phyloP scores from a whole-genome alignment of 257 asterid species.

The Ballota nigra region DNA sequence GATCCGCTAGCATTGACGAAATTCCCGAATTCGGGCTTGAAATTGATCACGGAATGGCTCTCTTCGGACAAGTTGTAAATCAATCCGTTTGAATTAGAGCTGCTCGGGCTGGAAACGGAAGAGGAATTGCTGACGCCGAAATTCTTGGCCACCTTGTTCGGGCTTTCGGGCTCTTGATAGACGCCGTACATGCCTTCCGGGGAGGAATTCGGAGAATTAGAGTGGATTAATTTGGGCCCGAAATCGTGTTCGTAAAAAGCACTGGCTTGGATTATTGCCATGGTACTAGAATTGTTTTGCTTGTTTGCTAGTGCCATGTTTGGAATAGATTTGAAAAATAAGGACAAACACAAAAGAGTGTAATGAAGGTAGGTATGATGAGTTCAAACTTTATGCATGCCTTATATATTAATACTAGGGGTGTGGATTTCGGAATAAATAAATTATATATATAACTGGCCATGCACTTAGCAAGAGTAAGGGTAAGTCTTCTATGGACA shows the following conservation, averaged over 20 bases:
- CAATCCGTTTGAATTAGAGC: slow-evolving; percentile 66
- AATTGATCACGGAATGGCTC: slow-evolving; percentile 55
- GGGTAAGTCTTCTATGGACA: too few relatives aligned
- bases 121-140: slow-evolving; percentile 50
- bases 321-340: neutral
- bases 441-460: neutral
- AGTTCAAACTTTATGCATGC: slow-evolving; percentile 24
- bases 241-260: slow-evolving; percentile 53
- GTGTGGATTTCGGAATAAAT: neutral
- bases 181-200: slow-evolving; percentile 28
- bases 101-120: slow-evolving; percentile 74
- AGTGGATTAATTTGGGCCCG: slow-evolving; percentile 19
- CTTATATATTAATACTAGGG: slow-evolving; percentile 23
- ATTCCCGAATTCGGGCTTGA: slow-evolving; percentile 44
- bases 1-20: slow-evolving; percentile 46
- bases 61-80: slow-evolving; percentile 31
- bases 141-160: slow-evolving; percentile 48
- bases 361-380: slow-evolving; percentile 18
- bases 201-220: slow-evolving; percentile 31
- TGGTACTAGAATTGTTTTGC: slow-evolving; percentile 37
- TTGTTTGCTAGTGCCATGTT: slow-evolving; percentile 62
- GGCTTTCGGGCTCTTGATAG: slow-evolving; percentile 38
- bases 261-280: slow-evolving; percentile 56
- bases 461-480: too few relatives aligned
- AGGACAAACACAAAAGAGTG: slow-evolving; percentile 11